Percentiles rank a stretch among this genome's conserved stretches.
These are phyloP conservation scores for Diplodia intermedia DNA, from an alignment of 2,329 filamentous ascomycete species.

Conservation along the genomic window DNA sequence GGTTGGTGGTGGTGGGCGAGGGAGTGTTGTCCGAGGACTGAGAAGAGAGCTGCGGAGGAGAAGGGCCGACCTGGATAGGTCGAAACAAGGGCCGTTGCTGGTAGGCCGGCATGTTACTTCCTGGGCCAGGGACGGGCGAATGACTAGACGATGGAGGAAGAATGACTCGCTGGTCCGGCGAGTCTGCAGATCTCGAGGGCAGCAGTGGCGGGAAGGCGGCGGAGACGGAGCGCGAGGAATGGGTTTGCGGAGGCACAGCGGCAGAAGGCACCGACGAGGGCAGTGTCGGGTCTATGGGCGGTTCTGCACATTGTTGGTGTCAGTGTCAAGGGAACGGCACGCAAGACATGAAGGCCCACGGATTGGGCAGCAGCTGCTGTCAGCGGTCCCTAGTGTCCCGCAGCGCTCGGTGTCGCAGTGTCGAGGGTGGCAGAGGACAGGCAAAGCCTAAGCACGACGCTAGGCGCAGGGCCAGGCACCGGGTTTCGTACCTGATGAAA, in stretches of 20 bases:
- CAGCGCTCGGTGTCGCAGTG: constrained; percentile 25
- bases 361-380: constrained; percentile 31
- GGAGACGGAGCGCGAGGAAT: background rate
- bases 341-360: constrained; percentile 9
- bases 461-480: constrained; percentile 30
- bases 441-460: constrained; percentile 26
- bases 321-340: constrained; percentile 24
- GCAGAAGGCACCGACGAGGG: constrained; percentile 19
- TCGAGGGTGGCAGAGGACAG: constrained; percentile 7
- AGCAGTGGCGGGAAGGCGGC: constrained; percentile 20
- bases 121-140: constrained; percentile 8
- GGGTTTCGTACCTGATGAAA: constrained; percentile 25
- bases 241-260: constrained; percentile 12
- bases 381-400: constrained; percentile 31
- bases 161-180: constrained; percentile 23
- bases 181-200: constrained; percentile 14
- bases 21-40: constrained; percentile 32
- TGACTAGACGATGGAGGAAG: constrained; percentile 6
- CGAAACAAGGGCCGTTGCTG: constrained; percentile 32
- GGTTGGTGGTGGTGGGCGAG: constrained; percentile 31
- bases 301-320: constrained; percentile 31
- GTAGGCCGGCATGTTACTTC: constrained; percentile 30
- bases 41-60: constrained; percentile 31
- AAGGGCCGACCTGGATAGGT: constrained; percentile 33
- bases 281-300: constrained; percentile 19